Evolutionary conservation across 1,139 yeast genomes (phyloP).

Genomic region (Diutina siamensis): DNA sequence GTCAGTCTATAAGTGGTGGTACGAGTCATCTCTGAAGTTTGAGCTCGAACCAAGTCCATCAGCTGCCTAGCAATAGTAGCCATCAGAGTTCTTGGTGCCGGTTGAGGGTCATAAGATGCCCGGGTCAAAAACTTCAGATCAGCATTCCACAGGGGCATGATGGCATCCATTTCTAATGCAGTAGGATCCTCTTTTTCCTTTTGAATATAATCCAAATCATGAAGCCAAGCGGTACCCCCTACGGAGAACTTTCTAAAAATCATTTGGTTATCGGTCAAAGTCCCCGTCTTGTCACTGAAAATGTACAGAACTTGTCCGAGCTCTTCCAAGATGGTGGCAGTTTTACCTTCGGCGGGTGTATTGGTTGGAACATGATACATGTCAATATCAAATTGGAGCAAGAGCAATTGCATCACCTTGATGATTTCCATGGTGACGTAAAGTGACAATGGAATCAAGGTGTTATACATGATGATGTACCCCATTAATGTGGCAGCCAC

Average conservation of each 20-base stretch:
- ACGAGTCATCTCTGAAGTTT: not conserved
- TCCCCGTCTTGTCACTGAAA: constrained; percentile 95
- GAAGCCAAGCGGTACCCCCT: constrained; percentile 85
- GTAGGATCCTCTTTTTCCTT: not conserved
- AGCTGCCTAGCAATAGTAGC: constrained; percentile 4
- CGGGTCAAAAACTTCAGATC: not conserved
- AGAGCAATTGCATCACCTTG: constrained; percentile 70
- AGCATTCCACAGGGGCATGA: constrained; percentile 4
- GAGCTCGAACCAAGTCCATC: constrained; percentile 4
- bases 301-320: constrained; percentile 92
- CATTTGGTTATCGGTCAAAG: constrained; percentile 87
- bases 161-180: not conserved
- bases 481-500: constrained; percentile 89
- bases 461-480: constrained; percentile 92
- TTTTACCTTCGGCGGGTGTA: constrained; percentile 90
- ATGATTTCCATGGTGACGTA: constrained; percentile 96
- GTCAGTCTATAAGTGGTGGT: constrained; percentile 24
- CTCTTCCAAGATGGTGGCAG: constrained; percentile 93
- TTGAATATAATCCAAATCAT: constrained; percentile 45
- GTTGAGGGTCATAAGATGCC: constrained; percentile 1
- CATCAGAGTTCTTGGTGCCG: constrained; percentile 3
- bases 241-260: constrained; percentile 73
- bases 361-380: constrained; percentile 80
- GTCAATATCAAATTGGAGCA: constrained; percentile 83
- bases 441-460: constrained; percentile 86